Base-by-base conservation (phyloP, 768 basidiomycete species). In the Rhodotorula taiwanensis region DNA sequence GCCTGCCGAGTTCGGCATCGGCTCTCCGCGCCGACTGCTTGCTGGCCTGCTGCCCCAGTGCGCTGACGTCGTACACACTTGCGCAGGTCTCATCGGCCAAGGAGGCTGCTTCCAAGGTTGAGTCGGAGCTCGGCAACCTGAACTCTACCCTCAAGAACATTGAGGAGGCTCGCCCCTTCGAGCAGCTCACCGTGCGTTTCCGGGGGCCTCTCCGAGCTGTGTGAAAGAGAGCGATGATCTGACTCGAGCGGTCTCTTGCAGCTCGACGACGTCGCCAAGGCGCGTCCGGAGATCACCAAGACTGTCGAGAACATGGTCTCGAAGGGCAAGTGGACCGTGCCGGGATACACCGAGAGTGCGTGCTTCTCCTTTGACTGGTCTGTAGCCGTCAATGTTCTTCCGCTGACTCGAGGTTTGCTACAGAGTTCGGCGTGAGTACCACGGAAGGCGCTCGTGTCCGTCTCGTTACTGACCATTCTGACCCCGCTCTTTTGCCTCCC, bases 301-400 rank as follows among this genome's bases (percentile, higher is more conserved):
- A 84, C 87, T 47, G 89, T 95, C 63, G 90, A 97, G 79, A 87
- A 81, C 70, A 94, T 95, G 91, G 77, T 97, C 68, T 85, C 87
- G 83, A 92, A 97, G 80, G 93, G 93, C 78, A 95, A 97, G 80
- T 95, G 90, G 87, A 90, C 87, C 73, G 93, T 97, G 62, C 94
- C 94, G 73, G 93, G 92, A 41, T 78, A 78, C 76, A 73, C 74
- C 70, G 77, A 77, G 70, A 74, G 67, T 69, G 45, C 30, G 67
- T 64, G 11, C 7, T 7, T 13, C 11, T 28, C n/a, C 16, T 52
- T 25, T 21, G 28, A 0, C 42, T 4, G 25, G 11, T 30, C 21
- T 51, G 21, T 8, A 9, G 16, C 47, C 14, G 16, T 25, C 1
- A 3, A 6, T 14, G 20, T 6, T 30, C 27, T 3, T 14, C 14